These are phyloP conservation scores for Iris macrosiphon DNA, from an alignment of 106 monocot species.

Conservation along the genomic window DNA sequence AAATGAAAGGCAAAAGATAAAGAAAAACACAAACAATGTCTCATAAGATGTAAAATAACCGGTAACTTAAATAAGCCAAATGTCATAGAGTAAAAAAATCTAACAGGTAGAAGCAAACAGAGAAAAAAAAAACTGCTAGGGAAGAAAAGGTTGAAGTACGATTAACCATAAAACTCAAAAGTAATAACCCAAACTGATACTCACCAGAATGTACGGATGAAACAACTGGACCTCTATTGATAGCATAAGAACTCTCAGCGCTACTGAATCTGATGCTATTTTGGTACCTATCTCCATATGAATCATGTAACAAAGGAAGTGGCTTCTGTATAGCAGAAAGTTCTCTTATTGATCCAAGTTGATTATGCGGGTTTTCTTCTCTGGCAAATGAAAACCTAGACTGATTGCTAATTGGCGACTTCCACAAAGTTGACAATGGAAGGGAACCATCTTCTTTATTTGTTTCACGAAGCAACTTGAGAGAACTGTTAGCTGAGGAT, in stretches of 20 bases:
- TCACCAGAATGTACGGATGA: conserved; percentile 17
- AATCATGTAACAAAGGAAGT: conserved; percentile 2
- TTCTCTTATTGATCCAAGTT: neutral
- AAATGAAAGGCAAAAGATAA: too few species aligned
- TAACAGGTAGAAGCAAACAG: too few species aligned
- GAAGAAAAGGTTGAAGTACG: too few species aligned
- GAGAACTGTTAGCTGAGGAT: conserved; percentile 24
- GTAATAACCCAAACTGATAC: too few species aligned
- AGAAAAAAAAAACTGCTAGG: too few species aligned
- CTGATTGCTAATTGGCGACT: conserved; percentile 27
- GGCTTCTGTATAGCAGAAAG: neutral
- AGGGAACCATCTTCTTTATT: conserved; percentile 15
- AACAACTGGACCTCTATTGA: neutral
- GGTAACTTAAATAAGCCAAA: too few species aligned
- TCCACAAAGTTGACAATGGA: conserved; percentile 22
- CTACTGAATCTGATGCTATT: conserved; percentile 7
- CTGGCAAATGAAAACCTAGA: conserved; percentile 82
- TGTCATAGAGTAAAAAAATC: too few species aligned
- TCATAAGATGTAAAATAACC: too few species aligned
- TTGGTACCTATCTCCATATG: conserved; percentile 6
- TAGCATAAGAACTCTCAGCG: neutral
- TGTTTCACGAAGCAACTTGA: conserved; percentile 38
- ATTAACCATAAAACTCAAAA: too few species aligned
- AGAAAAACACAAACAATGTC: too few species aligned
- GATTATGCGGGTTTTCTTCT: conserved; percentile 30